phyloP scores from a whole-genome alignment of 2,329 filamentous ascomycete genomes.

The Penicillium nordicum region DNA sequence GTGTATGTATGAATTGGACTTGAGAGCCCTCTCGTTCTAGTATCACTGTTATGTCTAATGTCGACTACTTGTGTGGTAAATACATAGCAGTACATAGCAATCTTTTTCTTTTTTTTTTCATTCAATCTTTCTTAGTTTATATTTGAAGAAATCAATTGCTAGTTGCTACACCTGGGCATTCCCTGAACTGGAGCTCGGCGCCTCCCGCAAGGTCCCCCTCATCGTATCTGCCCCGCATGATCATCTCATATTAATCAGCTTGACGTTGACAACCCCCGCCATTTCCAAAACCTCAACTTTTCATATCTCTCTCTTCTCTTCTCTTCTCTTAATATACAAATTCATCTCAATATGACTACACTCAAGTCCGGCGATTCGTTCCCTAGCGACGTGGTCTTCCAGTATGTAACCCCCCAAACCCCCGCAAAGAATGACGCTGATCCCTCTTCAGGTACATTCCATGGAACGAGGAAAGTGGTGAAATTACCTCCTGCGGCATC shows the following conservation, averaged over 20 bases:
- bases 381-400: slow-evolving; percentile 74
- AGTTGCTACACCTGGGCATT: no score
- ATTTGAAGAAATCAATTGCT: no score
- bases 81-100: no score
- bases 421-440: neutral
- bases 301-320: neutral
- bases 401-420: slow-evolving; percentile 47
- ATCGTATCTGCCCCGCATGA: neutral
- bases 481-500: slow-evolving; percentile 72
- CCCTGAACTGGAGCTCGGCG: no score
- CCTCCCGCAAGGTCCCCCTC: no score
- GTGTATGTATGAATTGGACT: no score
- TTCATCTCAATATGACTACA: slow-evolving; percentile 50
- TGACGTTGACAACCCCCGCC: neutral
- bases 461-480: slow-evolving; percentile 65
- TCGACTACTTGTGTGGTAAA: no score
- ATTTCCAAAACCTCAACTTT: neutral
- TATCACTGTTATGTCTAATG: no score
- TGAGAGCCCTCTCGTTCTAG: no score
- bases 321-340: neutral
- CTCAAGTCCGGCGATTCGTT: slow-evolving; percentile 79
- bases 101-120: no score
- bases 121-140: no score
- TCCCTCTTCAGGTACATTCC: slow-evolving; percentile 63
- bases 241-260: slow-evolving; percentile 10